phyloP scores from a whole-genome alignment of 1,284 basidiomycete genomes.

The Fomitiporia mediterranea region DNA sequence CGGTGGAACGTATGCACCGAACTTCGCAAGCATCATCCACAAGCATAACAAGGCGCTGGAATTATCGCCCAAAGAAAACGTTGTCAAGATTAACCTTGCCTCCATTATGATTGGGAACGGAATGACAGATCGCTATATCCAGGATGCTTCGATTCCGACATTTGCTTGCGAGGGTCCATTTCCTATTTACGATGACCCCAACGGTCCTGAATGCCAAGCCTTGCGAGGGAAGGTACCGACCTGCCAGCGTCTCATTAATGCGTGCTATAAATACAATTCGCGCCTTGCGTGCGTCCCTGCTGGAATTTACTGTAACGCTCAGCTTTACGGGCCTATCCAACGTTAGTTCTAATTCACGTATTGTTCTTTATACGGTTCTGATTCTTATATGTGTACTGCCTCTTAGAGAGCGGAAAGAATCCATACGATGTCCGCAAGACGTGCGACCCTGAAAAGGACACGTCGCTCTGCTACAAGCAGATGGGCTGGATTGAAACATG shows the following conservation, averaged over 20 bases:
- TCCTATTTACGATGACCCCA: constrained; percentile 63
- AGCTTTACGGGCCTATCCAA: constrained; percentile 53
- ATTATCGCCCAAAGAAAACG: constrained; percentile 34
- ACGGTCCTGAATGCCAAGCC: constrained; percentile 62
- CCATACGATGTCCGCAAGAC: constrained; percentile 81
- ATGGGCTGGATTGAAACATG: constrained; percentile 78
- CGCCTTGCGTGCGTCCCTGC: constrained; percentile 61
- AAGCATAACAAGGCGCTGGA: constrained; percentile 61
- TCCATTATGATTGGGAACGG: constrained; percentile 82
- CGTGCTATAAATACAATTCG: constrained; percentile 57
- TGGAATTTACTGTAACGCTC: constrained; percentile 54
- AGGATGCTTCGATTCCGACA: constrained; percentile 74
- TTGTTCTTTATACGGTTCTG: constrained; percentile 24
- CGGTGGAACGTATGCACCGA: constrained; percentile 78
- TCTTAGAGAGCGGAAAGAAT: constrained; percentile 43
- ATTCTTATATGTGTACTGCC: constrained; percentile 27
- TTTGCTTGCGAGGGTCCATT: constrained; percentile 78
- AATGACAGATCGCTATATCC: constrained; percentile 71
- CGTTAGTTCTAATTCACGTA: constrained; percentile 38
- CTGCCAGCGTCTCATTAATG: constrained; percentile 64
- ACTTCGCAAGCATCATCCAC: constrained; percentile 74
- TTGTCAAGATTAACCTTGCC: constrained; percentile 67
- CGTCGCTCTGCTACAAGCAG: constrained; percentile 70
- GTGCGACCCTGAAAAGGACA: constrained; percentile 70
- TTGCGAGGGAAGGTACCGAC: constrained; percentile 62